Conservation (phyloP, 2,329 filamentous ascomycete species). For the Pseudohalonectria lignicola region DNA sequence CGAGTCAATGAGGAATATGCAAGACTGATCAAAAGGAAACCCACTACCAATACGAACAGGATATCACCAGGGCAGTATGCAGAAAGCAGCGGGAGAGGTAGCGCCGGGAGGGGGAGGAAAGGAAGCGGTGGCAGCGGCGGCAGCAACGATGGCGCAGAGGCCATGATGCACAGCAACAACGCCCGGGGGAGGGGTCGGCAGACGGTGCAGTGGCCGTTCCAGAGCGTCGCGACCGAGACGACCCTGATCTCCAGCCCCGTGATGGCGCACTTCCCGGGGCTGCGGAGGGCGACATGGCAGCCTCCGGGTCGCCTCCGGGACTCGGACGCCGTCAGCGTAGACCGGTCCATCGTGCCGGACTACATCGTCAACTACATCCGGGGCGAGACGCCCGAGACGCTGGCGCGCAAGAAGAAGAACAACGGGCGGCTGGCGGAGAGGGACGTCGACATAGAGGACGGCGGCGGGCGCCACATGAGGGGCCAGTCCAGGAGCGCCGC, state of each 20-base stretch:
- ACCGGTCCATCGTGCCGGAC: constrained; percentile 38
- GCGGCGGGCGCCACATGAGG: constrained; percentile 12
- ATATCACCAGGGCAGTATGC: background rate
- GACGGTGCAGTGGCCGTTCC: constrained; percentile 22
- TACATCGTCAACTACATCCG: constrained; percentile 44
- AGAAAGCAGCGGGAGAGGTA: background rate
- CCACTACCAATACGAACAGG: too few species aligned
- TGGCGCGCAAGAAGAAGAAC: constrained; percentile 32
- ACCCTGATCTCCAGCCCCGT: constrained; percentile 10
- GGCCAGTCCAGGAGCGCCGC: constrained; percentile 23
- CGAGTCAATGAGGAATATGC: too few species aligned
- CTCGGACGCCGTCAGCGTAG: constrained; percentile 8
- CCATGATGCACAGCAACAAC: background rate
- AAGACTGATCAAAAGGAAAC: too few species aligned
- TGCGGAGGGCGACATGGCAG: constrained; percentile 15
- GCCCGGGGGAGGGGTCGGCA: constrained; percentile 7
- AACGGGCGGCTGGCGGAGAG: constrained; percentile 18
- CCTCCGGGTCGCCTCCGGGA: constrained; percentile 6
- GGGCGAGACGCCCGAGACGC: constrained; percentile 41
- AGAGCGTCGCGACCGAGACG: constrained; percentile 16
- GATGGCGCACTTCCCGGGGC: constrained; percentile 1
- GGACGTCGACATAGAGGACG: constrained; percentile 17
- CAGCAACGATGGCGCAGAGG: constrained; percentile 4
- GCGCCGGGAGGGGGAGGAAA: background rate
- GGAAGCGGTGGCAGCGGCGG: background rate